Evolutionary conservation across 371 early-diverging fungal genomes (phyloP), one percentile per base, ranked within the genome.

Genomic region (Lichtheimia ornata): DNA sequence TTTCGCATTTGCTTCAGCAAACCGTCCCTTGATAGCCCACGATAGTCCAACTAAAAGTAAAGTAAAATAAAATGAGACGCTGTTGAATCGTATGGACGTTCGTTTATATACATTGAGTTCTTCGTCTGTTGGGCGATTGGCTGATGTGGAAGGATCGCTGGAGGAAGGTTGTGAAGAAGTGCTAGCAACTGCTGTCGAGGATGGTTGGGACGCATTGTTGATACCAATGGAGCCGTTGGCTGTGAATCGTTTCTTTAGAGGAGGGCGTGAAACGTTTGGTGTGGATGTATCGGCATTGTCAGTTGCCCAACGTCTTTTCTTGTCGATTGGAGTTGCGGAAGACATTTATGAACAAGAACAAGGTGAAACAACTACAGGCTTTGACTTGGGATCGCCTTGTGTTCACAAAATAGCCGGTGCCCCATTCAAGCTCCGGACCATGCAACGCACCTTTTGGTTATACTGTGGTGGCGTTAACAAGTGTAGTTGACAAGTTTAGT

Each of bases 181-280:
- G 24, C 27, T 47, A n/a, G 49, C 18, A n/a, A 17, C 47, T 47
- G 47, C 47, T 47, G 47, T n/a, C 17, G 47, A 22, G 18, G 47
- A 22, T 47, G 47, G 47, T n/a, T 13, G 47, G 9, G 35, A 13
- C n/a, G 53, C 17, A 28, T 22, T 43, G 13, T 13, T 18, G 25
- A 22, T 20, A 22, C 64, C 41, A 45, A 61, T 15, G 4, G 35
- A 61, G 18, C 53, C 56, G 55, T 45, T 61, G 40, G 56, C 49
- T 4, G 69, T 69, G 43, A 69, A 69, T 54, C 69, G 56, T 42
- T 69, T 69, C 58, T 69, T 69, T 40, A 69, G 56, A 11, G 69
- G 69, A 1, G 67, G 67, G 24, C 60, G 56, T 11, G 67, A 67
- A 11, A 54, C 58, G 0, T 57, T 28, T 20, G 53, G 47, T 2